phyloP scores from a whole-genome alignment of 2,329 filamentous ascomycete species.

The Fusarium miscanthi region DNA sequence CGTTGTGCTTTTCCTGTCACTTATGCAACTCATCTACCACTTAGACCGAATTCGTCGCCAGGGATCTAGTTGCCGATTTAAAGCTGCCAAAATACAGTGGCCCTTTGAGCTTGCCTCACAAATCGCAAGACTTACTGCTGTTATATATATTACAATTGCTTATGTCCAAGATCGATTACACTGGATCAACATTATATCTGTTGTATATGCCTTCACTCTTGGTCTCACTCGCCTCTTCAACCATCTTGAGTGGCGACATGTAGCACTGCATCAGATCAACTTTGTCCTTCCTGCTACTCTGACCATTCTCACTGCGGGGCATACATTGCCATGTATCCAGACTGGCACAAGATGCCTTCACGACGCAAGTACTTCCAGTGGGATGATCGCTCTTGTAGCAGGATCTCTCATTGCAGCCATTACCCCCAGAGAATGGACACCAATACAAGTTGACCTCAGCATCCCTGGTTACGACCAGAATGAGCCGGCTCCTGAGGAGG shows the following conservation, averaged over 20 bases:
- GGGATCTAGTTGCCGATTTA: slow-evolving; percentile 43
- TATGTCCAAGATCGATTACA: slow-evolving; percentile 49
- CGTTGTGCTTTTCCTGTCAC: slow-evolving; percentile 52
- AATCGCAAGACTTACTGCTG: slow-evolving; percentile 51
- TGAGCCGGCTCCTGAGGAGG: slow-evolving; percentile 63
- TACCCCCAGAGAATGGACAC: slow-evolving; percentile 64
- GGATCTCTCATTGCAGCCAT: slow-evolving; percentile 54
- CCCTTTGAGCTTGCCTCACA: slow-evolving; percentile 58
- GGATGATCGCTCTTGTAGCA: slow-evolving; percentile 51
- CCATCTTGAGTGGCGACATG: slow-evolving; percentile 58
- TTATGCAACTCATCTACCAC: slow-evolving; percentile 50
- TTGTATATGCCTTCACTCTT: slow-evolving; percentile 57
- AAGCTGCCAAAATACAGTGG: slow-evolving; percentile 54
- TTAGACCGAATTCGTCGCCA: slow-evolving; percentile 49
- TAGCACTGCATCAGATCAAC: slow-evolving; percentile 62
- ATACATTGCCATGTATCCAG: slow-evolving; percentile 59
- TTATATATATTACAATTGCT: slow-evolving; percentile 55
- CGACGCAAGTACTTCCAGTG: slow-evolving; percentile 49
- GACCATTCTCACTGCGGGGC: slow-evolving; percentile 50
- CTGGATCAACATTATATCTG: slow-evolving; percentile 51
- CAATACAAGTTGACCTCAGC: slow-evolving; percentile 54
- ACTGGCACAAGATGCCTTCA: slow-evolving; percentile 47
- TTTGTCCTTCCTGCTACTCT: slow-evolving; percentile 54
- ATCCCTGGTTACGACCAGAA: slow-evolving; percentile 52
- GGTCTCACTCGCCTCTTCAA: slow-evolving; percentile 57